Base-by-base conservation (phyloP, 768 basidiomycete species). In the Suillus hirtellus region DNA sequence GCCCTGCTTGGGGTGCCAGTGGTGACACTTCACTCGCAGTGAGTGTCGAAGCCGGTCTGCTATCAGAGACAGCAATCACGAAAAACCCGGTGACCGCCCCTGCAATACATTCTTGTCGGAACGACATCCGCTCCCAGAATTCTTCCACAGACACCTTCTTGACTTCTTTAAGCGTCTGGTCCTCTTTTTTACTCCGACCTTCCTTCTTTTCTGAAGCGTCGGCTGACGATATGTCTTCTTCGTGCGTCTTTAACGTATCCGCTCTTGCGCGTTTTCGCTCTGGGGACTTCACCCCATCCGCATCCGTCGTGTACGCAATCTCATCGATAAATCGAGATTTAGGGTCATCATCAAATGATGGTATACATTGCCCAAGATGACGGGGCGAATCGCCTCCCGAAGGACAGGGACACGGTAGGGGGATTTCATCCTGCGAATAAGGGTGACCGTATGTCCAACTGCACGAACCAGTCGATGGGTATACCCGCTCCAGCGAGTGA, bases 91-190 rank as follows among this genome's bases (percentile, higher is more conserved):
- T 98, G 17, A 96, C 85, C 2, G 92, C 90, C 2, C 96, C 95
- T 42, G 89, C 84, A 52, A 90, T 84, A 71, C 96, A 98, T 76
- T 99, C 97, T 72, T 98, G 96, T 34, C 97, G 84, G 75, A 92
- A 96, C 46, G 89, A 93, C 90, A 99, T 95, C 17, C 95, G 85
- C 76, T 97, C 95, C 96, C 96, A 99, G 75, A 96, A 99, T 71
- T 97, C 96, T 46, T 89, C 89, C 44, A 84, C 69, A 0, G 78
- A 76, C 56, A 93, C 89, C 65, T 79, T 83, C 17, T 72, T 78
- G 60, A 93, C 78, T 69, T 88, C 86, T 54, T 84, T 87, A 60
- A 78, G 70, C 37, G 80, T 73, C 44, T 72, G 75, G 50, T 80
- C 81, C n/a, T 75, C 74, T 66, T 68, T 70, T 35, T 59, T 43